These are phyloP conservation scores for Cryphonectria nitschkei DNA, from an alignment of 2,329 filamentous ascomycete genomes.

Conservation along the genomic window DNA sequence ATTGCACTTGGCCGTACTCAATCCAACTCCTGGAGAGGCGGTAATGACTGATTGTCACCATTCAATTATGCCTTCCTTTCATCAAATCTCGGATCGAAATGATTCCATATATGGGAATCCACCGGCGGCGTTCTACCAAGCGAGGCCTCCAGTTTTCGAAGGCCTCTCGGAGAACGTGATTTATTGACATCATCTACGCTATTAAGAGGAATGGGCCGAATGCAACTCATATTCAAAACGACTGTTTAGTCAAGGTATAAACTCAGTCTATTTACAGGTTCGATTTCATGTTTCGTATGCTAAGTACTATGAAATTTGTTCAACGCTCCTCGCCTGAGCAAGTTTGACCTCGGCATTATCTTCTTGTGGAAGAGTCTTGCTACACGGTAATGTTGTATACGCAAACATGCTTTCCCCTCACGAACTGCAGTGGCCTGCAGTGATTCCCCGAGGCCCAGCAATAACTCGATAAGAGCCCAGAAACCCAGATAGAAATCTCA, in stretches of 20 bases:
- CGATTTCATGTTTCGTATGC: not conserved
- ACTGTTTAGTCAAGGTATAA: no score
- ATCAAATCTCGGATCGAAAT: no score
- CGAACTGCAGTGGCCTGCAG: not conserved
- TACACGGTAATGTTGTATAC: not conserved
- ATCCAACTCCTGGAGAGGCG: not conserved
- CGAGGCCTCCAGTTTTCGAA: no score
- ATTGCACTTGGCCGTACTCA: not conserved
- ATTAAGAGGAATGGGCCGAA: no score
- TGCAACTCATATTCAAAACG: not conserved
- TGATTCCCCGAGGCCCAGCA: no score
- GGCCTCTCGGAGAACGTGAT: no score
- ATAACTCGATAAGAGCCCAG: not conserved
- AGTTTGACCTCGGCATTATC: slow-evolving; percentile 1
- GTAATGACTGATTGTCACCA: not conserved
- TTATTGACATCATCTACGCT: no score
- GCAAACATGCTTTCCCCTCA: not conserved
- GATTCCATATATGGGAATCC: no score
- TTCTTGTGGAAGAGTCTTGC: not conserved
- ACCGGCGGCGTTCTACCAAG: no score
- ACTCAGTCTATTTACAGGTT: not conserved
- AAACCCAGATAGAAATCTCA: not conserved
- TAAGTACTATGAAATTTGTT: not conserved
- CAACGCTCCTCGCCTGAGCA: not conserved
- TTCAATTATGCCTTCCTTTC: not conserved